phyloP scores from a whole-genome alignment of 108 stramenopile species.

The Schizochytrium sp. region DNA sequence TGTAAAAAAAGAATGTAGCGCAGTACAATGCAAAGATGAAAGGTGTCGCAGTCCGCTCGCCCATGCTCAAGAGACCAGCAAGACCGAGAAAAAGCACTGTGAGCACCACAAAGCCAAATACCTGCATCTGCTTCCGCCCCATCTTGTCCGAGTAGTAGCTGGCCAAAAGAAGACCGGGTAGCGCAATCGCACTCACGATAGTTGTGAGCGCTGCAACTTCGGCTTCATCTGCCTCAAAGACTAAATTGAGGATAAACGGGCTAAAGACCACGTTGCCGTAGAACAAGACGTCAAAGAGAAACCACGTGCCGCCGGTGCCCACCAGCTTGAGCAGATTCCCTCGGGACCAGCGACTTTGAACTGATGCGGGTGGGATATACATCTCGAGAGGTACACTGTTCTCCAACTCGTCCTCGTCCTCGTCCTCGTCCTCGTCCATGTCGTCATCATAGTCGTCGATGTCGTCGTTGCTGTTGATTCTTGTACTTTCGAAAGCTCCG shows the following conservation, averaged over 20 bases:
- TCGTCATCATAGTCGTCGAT: no score
- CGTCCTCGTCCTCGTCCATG: no score
- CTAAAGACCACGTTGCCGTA: conserved; percentile 32
- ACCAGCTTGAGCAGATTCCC: not conserved
- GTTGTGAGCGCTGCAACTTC: conserved; percentile 23
- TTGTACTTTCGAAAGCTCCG: no score
- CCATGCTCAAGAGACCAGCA: not conserved
- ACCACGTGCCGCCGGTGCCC: conserved; percentile 50
- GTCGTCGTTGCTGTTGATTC: no score
- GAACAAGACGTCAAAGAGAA: conserved; percentile 46
- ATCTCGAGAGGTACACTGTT: no score
- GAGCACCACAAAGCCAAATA: conserved; percentile 23
- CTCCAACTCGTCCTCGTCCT: not conserved
- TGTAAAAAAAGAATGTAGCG: conserved; percentile 43
- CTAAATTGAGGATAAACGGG: not conserved
- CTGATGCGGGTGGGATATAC: no score
- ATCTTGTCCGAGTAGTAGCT: conserved; percentile 22
- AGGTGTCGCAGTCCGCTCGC: not conserved
- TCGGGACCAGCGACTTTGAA: not conserved
- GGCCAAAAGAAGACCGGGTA: conserved; percentile 39
- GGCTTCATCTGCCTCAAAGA: not conserved
- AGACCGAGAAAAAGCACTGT: not conserved
- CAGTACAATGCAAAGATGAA: not conserved
- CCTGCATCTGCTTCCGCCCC: conserved; percentile 35
- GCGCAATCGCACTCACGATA: conserved; percentile 27